phyloP scores from a whole-genome alignment of 495 filamentous ascomycete species.

The Hypoxylon intermedium region DNA sequence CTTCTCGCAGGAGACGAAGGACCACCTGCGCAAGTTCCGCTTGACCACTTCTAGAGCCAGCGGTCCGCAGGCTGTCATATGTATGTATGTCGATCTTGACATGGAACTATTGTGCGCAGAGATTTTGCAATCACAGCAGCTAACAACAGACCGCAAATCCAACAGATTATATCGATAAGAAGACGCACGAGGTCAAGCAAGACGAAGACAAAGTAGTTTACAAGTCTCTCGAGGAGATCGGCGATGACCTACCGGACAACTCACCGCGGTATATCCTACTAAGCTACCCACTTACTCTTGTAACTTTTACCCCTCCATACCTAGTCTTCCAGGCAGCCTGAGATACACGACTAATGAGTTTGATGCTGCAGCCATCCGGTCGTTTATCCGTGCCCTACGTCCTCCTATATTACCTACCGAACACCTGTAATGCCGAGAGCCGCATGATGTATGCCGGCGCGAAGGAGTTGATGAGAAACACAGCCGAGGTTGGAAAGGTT shows the following conservation, averaged over 20 bases:
- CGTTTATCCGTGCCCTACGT: conserved; percentile 75
- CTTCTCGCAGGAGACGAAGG: conserved; percentile 86
- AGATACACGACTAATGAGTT: no score
- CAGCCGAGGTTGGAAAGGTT: conserved; percentile 80
- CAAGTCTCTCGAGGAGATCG: conserved; percentile 76
- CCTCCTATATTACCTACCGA: conserved; percentile 89
- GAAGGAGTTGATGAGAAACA: conserved; percentile 92
- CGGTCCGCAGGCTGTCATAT: conserved; percentile 88
- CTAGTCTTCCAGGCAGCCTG: not conserved
- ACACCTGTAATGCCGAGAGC: conserved; percentile 80
- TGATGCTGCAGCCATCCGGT: conserved; percentile 52
- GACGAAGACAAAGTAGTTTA: conserved; percentile 76
- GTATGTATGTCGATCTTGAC: conserved; percentile 64
- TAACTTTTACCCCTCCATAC: conserved; percentile 49
- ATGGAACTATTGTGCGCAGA: not conserved
- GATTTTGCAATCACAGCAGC: not conserved
- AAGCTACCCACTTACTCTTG: conserved; percentile 86
- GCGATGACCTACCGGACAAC: conserved; percentile 91
- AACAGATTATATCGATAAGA: conserved; percentile 83
- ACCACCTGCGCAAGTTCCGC: conserved; percentile 89
- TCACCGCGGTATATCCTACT: conserved; percentile 87
- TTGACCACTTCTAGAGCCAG: conserved; percentile 87
- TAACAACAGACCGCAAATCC: conserved; percentile 20
- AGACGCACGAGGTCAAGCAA: conserved; percentile 82
- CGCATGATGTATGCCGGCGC: conserved; percentile 96